A percentile compares a stretch with the other conserved stretches of the same genome.
Conservation (phyloP, 1,284 basidiomycete species). For the Rhodotorula glutinis region DNA sequence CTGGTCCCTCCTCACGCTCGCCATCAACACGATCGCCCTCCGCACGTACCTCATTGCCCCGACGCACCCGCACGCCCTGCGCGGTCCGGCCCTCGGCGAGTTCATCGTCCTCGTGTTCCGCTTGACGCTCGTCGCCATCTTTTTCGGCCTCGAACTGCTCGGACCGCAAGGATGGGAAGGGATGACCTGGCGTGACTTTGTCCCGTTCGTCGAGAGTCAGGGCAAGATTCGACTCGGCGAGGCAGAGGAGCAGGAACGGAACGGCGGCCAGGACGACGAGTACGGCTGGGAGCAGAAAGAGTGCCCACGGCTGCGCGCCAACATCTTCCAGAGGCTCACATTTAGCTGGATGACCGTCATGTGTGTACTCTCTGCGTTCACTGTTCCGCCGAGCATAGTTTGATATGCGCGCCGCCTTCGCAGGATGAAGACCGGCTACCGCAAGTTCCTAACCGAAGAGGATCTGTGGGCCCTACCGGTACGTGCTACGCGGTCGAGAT, state of each 20-base stretch:
- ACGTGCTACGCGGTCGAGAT: no score
- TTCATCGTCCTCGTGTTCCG: constrained; percentile 56
- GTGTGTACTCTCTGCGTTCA: constrained; percentile 48
- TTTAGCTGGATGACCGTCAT: constrained; percentile 78
- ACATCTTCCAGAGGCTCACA: constrained; percentile 64
- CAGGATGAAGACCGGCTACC: constrained; percentile 44
- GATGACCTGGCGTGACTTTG: constrained; percentile 32
- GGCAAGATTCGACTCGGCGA: constrained; percentile 42
- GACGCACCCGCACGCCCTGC: constrained; percentile 34
- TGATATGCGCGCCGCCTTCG: not conserved
- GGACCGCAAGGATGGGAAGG: constrained; percentile 59
- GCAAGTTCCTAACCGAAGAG: constrained; percentile 48
- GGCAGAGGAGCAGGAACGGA: constrained; percentile 24
- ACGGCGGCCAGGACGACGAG: constrained; percentile 27
- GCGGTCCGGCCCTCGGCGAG: constrained; percentile 47
- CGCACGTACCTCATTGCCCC: constrained; percentile 56
- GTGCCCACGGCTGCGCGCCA: constrained; percentile 73
- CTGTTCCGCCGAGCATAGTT: no score
- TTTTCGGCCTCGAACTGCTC: constrained; percentile 67
- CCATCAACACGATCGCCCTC: constrained; percentile 59
- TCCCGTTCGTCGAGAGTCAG: constrained; percentile 46
- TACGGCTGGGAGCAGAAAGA: constrained; percentile 55
- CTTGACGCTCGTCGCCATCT: constrained; percentile 56
- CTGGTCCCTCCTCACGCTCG: constrained; percentile 74
- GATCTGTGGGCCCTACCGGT: constrained; percentile 50